A percentile compares a stretch with the other conserved stretches of the same genome.
Evolutionary conservation across 2,329 filamentous ascomycete species (phyloP).

Genomic region (Coniochaeta ligniaria): DNA sequence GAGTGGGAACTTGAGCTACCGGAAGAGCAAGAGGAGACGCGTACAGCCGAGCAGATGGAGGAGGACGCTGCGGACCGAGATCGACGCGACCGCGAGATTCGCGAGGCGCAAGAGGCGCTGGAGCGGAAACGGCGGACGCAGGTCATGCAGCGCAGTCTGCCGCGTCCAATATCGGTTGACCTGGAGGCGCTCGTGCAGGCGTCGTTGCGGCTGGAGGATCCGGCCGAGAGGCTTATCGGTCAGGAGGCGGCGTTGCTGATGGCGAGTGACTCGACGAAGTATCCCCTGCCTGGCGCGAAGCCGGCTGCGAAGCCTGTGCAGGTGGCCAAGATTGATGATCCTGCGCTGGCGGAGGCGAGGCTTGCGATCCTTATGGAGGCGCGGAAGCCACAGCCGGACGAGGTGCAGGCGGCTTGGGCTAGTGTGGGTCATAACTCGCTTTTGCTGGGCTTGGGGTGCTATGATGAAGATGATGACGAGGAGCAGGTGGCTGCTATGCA

Average conservation of each 20-base stretch:
- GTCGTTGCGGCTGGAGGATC: slow-evolving; percentile 53
- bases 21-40: slow-evolving; percentile 64
- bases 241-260: slow-evolving; percentile 73
- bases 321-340: slow-evolving; percentile 62
- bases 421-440: slow-evolving; percentile 44
- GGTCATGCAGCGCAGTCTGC: slow-evolving; percentile 80
- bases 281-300: slow-evolving; percentile 60
- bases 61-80: slow-evolving; percentile 67
- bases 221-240: slow-evolving; percentile 63
- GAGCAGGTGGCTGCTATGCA: slow-evolving; percentile 57
- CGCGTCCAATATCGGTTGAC: slow-evolving; percentile 69
- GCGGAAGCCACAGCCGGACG: slow-evolving; percentile 40
- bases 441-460: slow-evolving; percentile 76
- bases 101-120: slow-evolving; percentile 58
- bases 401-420: slow-evolving; percentile 48
- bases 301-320: slow-evolving; percentile 54
- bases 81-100: slow-evolving; percentile 64
- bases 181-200: slow-evolving; percentile 58
- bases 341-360: slow-evolving; percentile 65
- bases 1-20: slow-evolving; percentile 94
- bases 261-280: slow-evolving; percentile 72
- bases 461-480: slow-evolving; percentile 69
- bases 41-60: slow-evolving; percentile 42
- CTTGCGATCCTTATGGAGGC: slow-evolving; percentile 69
- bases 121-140: slow-evolving; percentile 82